Evolutionary conservation across 2,329 filamentous ascomycete species (phyloP).

Genomic region (Phaeosphaeriaceae sp.): DNA sequence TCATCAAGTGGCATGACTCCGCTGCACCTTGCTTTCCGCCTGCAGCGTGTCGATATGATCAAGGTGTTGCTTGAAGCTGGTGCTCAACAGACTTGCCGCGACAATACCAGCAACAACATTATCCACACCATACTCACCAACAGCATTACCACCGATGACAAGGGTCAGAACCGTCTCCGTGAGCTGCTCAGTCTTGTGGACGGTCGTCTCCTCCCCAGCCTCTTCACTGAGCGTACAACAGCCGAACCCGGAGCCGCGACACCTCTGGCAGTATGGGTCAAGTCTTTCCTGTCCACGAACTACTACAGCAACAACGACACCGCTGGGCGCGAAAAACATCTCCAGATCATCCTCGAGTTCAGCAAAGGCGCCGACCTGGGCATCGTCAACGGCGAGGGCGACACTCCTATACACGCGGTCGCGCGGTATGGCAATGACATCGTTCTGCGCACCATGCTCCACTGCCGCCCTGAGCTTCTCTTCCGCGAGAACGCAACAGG

Average conservation of each 20-base stretch:
- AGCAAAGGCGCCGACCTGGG: slow-evolving; percentile 58
- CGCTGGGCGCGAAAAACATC: slow-evolving; percentile 2
- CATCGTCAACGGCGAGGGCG: slow-evolving; percentile 68
- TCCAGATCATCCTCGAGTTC: slow-evolving; percentile 41
- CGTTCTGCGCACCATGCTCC: slow-evolving; percentile 57
- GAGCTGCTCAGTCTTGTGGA: slow-evolving; percentile 66
- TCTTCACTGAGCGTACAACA: slow-evolving; percentile 65
- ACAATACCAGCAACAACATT: slow-evolving; percentile 69
- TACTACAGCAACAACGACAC: not conserved
- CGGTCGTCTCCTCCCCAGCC: slow-evolving; percentile 60
- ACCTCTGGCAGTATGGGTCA: slow-evolving; percentile 62
- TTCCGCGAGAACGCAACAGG: slow-evolving; percentile 79
- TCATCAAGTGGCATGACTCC: slow-evolving; percentile 67
- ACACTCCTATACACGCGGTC: slow-evolving; percentile 69
- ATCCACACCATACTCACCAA: slow-evolving; percentile 63
- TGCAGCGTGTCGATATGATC: slow-evolving; percentile 62
- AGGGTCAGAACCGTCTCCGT: slow-evolving; percentile 28
- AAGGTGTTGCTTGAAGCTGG: slow-evolving; percentile 71
- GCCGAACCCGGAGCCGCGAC: slow-evolving; percentile 63
- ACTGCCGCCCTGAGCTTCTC: slow-evolving; percentile 65
- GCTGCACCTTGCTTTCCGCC: slow-evolving; percentile 69
- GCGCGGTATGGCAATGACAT: slow-evolving; percentile 52
- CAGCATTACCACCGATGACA: slow-evolving; percentile 38
- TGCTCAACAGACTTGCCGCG: slow-evolving; percentile 72
- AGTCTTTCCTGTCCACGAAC: not conserved